Conservation (phyloP, 176 grass and related monocot species). For the Canna indica region DNA sequence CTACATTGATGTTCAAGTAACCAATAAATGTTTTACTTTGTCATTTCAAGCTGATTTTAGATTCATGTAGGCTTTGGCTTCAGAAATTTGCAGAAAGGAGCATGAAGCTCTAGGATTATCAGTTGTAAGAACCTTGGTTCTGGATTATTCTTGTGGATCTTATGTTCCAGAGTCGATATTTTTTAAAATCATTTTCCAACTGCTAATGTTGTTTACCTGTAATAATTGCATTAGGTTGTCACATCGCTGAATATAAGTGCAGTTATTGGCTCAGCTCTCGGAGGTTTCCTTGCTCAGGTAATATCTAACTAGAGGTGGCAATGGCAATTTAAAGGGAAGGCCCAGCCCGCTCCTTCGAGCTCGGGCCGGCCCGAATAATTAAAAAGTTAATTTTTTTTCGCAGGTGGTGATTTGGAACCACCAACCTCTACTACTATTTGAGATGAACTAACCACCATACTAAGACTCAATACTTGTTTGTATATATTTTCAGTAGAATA, state of each 20-base stretch:
- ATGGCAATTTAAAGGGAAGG: no score
- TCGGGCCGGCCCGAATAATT: no score
- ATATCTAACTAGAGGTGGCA: not conserved
- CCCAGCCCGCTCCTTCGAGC: no score
- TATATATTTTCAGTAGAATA: no score
- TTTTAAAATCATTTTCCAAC: not conserved
- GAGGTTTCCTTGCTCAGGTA: conserved; percentile 72
- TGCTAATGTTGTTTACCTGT: not conserved
- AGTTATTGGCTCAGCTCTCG: conserved; percentile 60
- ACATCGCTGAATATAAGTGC: conserved; percentile 45
- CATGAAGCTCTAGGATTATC: conserved; percentile 61
- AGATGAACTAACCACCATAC: no score
- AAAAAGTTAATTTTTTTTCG: no score
- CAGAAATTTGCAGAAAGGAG: conserved; percentile 61
- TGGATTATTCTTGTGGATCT: not conserved
- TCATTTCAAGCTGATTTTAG: not conserved
- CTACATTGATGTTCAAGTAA: not conserved
- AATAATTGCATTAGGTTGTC: conserved; percentile 37
- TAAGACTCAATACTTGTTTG: no score
- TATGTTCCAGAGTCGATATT: not conserved
- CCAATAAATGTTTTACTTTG: not conserved
- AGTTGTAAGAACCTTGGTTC: conserved; percentile 33
- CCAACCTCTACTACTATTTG: no score
- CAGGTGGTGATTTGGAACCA: no score
- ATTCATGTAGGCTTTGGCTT: conserved; percentile 53